Conservation (phyloP, 2,329 filamentous ascomycete genomes). For the Alternaria panax region DNA sequence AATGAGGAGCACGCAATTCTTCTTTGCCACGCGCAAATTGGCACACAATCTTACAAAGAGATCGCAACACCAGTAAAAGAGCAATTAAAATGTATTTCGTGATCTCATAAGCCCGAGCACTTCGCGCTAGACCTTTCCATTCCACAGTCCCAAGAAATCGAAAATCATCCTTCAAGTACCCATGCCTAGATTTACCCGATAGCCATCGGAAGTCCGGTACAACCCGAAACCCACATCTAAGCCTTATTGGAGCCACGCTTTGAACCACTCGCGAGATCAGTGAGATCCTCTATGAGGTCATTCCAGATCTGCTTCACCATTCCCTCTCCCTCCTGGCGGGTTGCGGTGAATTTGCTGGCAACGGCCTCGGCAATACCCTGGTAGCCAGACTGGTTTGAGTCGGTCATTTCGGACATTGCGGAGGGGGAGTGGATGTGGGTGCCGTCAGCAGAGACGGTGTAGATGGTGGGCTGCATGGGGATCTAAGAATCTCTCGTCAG, state of each 20-base stretch:
- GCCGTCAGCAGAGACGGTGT: slow-evolving; percentile 59
- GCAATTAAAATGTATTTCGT: slow-evolving; percentile 31
- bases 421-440: slow-evolving; percentile 59
- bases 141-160: slow-evolving; percentile 10
- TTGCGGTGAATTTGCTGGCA: slow-evolving; percentile 38
- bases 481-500: slow-evolving; percentile 21
- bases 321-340: slow-evolving; percentile 53
- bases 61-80: not conserved
- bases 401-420: slow-evolving; percentile 65
- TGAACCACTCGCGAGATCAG: slow-evolving; percentile 41
- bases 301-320: slow-evolving; percentile 56
- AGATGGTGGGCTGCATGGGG: slow-evolving; percentile 66
- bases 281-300: slow-evolving; percentile 59
- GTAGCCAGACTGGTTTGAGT: slow-evolving; percentile 64
- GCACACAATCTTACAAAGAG: not conserved
- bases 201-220: slow-evolving; percentile 3
- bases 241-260: slow-evolving; percentile 38
- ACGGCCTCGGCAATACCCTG: slow-evolving; percentile 64
- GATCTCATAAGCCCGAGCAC: slow-evolving; percentile 48
- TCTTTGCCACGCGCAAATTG: too few species aligned
- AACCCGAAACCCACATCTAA: slow-evolving; percentile 12
- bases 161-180: not conserved
- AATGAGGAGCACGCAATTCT: too few species aligned
- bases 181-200: slow-evolving; percentile 2
- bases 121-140: slow-evolving; percentile 37